Percentiles rank a stretch among this genome's conserved stretches.
phyloP scores from a whole-genome alignment of 805 yeast species.

The Starmerella kuoi region DNA sequence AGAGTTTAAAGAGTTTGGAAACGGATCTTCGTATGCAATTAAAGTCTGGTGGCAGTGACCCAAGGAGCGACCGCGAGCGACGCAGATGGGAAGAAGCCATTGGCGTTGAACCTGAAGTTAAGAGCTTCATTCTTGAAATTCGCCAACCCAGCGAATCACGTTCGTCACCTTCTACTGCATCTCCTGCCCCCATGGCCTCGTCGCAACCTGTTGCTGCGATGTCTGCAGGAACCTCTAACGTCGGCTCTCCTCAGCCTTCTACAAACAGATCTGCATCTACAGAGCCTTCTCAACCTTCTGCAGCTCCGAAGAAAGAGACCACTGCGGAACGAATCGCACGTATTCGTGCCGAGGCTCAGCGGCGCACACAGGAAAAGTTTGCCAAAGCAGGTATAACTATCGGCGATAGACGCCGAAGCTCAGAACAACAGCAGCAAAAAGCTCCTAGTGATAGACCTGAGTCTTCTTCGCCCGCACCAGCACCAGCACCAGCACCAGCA shows the following conservation, averaged over 20 bases:
- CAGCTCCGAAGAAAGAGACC: conserved; percentile 16
- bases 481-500: background rate
- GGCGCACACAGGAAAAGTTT: conserved; percentile 23
- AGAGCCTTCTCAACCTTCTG: conserved; percentile 2
- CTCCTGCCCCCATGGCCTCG: background rate
- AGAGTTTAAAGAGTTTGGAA: conserved; percentile 53
- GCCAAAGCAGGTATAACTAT: conserved; percentile 24
- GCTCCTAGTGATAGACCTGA: background rate
- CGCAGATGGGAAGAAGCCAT: conserved; percentile 73
- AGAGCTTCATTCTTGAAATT: conserved; percentile 47
- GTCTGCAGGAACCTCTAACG: background rate
- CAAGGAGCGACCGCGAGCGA: conserved; percentile 36
- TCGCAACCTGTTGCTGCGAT: conserved; percentile 4
- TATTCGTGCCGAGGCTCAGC: conserved; percentile 24
- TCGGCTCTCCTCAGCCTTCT: background rate
- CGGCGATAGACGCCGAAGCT: conserved; percentile 1
- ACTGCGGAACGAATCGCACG: conserved; percentile 25
- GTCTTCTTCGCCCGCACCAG: background rate
- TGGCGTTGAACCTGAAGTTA: conserved; percentile 60
- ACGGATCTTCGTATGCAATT: conserved; percentile 36
- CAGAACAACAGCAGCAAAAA: background rate
- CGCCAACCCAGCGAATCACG: conserved; percentile 19
- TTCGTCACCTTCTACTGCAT: background rate
- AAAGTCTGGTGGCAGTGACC: conserved; percentile 25
- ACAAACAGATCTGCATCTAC: background rate